Evolutionary conservation across 2,329 filamentous ascomycete genomes (phyloP).

Genomic region (Fusarium annulatum): DNA sequence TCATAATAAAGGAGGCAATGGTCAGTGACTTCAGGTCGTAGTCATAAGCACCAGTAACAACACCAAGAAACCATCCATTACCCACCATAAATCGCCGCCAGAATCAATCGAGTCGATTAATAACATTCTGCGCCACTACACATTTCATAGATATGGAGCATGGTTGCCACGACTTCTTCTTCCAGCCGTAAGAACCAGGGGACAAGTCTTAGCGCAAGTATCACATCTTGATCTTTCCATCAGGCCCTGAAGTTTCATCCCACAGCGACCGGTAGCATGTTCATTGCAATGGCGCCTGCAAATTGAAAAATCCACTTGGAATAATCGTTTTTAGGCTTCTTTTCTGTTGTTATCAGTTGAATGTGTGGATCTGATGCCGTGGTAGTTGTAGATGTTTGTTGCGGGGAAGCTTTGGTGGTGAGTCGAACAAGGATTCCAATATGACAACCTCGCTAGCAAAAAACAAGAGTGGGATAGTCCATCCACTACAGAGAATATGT

Average conservation of each 20-base stretch:
- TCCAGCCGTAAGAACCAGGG: neutral
- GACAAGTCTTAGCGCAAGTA: neutral
- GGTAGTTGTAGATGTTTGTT: rapidly evolving
- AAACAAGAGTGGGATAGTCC: neutral
- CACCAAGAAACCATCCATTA: neutral
- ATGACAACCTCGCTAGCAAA: rapidly evolving
- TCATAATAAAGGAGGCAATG: neutral
- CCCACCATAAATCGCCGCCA: too few species aligned
- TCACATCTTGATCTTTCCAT: neutral
- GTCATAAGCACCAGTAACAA: neutral
- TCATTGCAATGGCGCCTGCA: too few species aligned
- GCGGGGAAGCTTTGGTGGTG: neutral
- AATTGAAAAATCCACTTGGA: neutral
- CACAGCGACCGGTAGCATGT: too few species aligned
- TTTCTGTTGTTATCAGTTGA: neutral
- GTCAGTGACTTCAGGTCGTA: neutral
- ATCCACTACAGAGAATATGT: rapidly evolving
- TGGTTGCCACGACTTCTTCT: too few species aligned
- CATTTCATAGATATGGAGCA: neutral
- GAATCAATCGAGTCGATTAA: rapidly evolving
- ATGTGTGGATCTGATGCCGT: neutral
- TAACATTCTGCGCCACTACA: neutral
- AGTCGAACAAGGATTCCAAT: neutral
- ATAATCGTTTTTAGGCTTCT: neutral
- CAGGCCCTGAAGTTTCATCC: neutral